These are phyloP conservation scores for Otatea glauca DNA, from an alignment of 176 grass and related monocot genomes.

Conservation along the genomic window DNA sequence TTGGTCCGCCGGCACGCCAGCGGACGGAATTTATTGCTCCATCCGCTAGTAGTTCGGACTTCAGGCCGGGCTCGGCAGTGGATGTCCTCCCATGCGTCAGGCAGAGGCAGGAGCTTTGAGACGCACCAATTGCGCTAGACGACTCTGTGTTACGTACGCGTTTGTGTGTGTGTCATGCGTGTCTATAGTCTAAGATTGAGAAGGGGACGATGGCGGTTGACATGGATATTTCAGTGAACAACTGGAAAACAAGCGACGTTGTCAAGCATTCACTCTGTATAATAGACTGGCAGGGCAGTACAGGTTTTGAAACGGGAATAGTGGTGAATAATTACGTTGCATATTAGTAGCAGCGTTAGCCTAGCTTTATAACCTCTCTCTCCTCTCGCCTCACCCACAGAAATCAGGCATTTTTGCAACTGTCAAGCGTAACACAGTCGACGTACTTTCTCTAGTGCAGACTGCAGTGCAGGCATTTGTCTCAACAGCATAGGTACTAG, in stretches of 20 bases:
- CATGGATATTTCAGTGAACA: neutral
- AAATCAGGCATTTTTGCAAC: neutral
- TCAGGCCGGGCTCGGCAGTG: neutral
- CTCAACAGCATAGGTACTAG: neutral
- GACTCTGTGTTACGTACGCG: neutral
- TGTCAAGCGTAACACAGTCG: neutral
- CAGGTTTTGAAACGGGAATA: neutral
- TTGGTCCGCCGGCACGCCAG: constrained; percentile 7
- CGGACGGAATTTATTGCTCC: neutral
- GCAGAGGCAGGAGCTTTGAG: neutral
- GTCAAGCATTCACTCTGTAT: neutral
- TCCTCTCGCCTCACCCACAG: neutral
- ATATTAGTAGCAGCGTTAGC: neutral
- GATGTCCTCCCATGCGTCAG: neutral
- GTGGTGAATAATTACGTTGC: neutral
- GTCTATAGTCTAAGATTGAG: neutral
- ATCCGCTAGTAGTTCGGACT: neutral
- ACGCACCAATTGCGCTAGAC: neutral
- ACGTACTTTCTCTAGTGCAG: no score
- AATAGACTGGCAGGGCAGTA: neutral
- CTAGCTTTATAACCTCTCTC: neutral
- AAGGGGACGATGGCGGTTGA: neutral
- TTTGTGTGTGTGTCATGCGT: neutral
- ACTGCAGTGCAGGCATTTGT: neutral
- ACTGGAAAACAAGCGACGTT: neutral